A percentile compares a stretch with the other conserved stretches of the same genome.
Conservation (phyloP, 306 rosid genomes). For the Neltuma alba region DNA sequence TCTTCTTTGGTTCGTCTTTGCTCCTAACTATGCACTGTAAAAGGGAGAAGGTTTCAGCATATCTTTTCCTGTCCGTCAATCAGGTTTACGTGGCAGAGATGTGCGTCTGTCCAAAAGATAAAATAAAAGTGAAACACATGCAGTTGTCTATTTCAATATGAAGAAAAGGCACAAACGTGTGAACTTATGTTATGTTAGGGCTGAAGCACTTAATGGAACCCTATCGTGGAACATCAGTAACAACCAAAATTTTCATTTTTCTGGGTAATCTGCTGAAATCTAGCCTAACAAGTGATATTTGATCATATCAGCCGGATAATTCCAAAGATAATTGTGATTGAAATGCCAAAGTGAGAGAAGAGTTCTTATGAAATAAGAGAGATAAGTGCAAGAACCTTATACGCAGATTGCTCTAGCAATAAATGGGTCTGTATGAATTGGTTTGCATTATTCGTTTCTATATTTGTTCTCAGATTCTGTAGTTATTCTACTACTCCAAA, state of each 20-base stretch:
- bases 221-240: neutral
- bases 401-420: neutral
- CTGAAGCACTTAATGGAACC: neutral
- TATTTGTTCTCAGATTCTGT: neutral
- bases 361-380: neutral
- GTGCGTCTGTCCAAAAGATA: constrained; percentile 13
- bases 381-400: neutral
- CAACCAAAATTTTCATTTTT: neutral
- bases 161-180: neutral
- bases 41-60: constrained; percentile 16
- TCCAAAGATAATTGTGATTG: neutral
- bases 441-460: constrained; percentile 6
- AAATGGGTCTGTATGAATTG: neutral
- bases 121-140: constrained; percentile 6
- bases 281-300: neutral
- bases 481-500: constrained; percentile 27
- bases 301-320: neutral
- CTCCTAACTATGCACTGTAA: constrained; percentile 1
- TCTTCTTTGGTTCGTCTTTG: neutral
- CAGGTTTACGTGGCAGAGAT: neutral
- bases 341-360: neutral
- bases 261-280: neutral
- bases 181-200: constrained; percentile 1
- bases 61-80: neutral
- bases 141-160: neutral